Percentiles rank a stretch among this genome's conserved stretches.
Conservation (phyloP, 2,329 filamentous ascomycete species). For the Trichophyton equinum region DNA sequence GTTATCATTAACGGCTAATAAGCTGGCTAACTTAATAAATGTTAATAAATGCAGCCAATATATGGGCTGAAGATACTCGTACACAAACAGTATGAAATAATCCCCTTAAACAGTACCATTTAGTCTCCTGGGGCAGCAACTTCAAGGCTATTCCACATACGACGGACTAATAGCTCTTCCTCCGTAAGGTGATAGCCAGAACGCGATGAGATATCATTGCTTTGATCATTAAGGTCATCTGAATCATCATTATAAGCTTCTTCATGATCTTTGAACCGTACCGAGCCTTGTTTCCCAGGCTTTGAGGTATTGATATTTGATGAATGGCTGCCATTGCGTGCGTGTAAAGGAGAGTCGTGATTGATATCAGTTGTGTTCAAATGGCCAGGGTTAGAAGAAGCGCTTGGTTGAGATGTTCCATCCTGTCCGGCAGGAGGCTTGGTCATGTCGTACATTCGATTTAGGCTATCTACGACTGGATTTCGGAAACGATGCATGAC, state of each 20-base stretch:
- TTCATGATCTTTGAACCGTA: slow-evolving; percentile 24
- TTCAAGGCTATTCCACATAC: slow-evolving; percentile 34
- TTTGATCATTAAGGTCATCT: slow-evolving; percentile 5
- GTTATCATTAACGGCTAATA: not conserved
- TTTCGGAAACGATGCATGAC: slow-evolving; percentile 36
- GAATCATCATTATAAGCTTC: slow-evolving; percentile 14
- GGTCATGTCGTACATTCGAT: slow-evolving; percentile 15
- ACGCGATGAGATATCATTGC: slow-evolving; percentile 15
- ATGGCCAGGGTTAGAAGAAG: not conserved
- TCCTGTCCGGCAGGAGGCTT: not conserved
- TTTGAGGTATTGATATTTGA: slow-evolving; percentile 16
- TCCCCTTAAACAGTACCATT: not conserved
- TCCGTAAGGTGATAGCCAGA: slow-evolving; percentile 21
- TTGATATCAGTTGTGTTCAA: not conserved
- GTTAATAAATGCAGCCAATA: not conserved
- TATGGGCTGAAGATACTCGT: not conserved
- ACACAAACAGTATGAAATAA: not conserved
- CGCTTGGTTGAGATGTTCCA: not conserved
- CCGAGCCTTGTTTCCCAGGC: slow-evolving; percentile 17
- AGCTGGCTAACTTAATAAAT: not conserved
- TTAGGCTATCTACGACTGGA: slow-evolving; percentile 33
- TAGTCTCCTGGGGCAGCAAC: slow-evolving; percentile 24
- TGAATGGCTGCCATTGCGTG: not conserved
- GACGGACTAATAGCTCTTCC: slow-evolving; percentile 29
- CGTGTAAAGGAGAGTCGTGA: not conserved